phyloP scores from a whole-genome alignment of 176 grass and related monocot genomes.

The Avena sativa region DNA sequence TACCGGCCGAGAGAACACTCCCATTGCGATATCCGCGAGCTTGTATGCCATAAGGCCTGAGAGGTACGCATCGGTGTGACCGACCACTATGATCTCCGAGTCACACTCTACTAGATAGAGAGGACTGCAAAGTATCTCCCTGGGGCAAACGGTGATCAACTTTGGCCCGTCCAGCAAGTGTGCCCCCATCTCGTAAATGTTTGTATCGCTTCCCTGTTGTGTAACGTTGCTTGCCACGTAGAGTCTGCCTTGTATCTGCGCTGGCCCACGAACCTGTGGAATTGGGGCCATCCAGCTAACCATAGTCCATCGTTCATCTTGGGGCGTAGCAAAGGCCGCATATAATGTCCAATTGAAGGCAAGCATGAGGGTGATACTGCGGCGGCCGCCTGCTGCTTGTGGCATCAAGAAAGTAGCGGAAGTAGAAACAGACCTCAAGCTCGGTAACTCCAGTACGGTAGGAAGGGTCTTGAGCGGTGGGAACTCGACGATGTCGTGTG shows the following conservation, averaged over 20 bases:
- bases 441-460: neutral
- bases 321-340: neutral
- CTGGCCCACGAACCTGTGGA: neutral
- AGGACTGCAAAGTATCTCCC: neutral
- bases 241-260: neutral
- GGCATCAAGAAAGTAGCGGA: neutral
- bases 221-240: neutral
- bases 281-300: neutral
- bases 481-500: neutral
- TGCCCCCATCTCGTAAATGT: neutral
- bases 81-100: constrained; percentile 25
- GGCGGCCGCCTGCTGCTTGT: neutral
- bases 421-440: neutral
- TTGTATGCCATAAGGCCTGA: constrained; percentile 6
- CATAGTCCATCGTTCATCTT: neutral
- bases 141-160: neutral
- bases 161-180: neutral
- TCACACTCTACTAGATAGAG: neutral
- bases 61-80: neutral
- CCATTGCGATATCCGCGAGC: neutral
- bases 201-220: neutral
- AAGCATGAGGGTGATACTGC: neutral
- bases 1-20: neutral
- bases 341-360: neutral
- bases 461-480: neutral